phyloP scores from a whole-genome alignment of 164 flowering plant genomes.

The Vitis labrusca region DNA sequence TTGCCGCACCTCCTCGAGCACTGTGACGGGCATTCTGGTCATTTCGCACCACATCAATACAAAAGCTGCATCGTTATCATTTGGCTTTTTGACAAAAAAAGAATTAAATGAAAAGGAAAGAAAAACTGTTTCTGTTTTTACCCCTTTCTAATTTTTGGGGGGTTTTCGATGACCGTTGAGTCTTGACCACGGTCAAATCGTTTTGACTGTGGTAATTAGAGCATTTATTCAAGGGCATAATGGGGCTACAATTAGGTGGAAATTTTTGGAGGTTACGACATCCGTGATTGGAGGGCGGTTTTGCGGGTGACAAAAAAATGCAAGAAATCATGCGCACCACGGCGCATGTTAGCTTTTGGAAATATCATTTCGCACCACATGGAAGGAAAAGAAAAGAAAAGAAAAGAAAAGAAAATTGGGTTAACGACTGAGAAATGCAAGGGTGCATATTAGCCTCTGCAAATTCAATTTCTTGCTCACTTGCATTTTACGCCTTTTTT shows the following conservation, averaged over 20 bases:
- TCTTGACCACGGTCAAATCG: neutral
- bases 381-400: too few relatives aligned
- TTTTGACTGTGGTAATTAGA: neutral
- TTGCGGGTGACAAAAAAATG: too few relatives aligned
- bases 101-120: too few relatives aligned
- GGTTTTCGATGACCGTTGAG: neutral
- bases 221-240: neutral
- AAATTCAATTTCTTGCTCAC: too few relatives aligned
- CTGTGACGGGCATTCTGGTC: conserved; percentile 47
- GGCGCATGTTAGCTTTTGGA: neutral
- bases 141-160: neutral
- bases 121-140: neutral
- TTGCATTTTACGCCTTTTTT: too few relatives aligned
- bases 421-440: too few relatives aligned
- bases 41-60: neutral
- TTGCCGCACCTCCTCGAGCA: conserved; percentile 47
- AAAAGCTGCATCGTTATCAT: neutral
- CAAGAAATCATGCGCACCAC: neutral
- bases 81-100: neutral
- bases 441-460: too few relatives aligned
- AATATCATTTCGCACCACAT: too few relatives aligned
- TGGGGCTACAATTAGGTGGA: neutral
- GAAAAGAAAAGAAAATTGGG: too few relatives aligned
- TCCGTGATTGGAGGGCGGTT: too few relatives aligned
- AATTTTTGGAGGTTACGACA: too few relatives aligned